Evolutionary conservation across 1,284 basidiomycete genomes (phyloP).

Genomic region (Stygiomarasmius scandens): DNA sequence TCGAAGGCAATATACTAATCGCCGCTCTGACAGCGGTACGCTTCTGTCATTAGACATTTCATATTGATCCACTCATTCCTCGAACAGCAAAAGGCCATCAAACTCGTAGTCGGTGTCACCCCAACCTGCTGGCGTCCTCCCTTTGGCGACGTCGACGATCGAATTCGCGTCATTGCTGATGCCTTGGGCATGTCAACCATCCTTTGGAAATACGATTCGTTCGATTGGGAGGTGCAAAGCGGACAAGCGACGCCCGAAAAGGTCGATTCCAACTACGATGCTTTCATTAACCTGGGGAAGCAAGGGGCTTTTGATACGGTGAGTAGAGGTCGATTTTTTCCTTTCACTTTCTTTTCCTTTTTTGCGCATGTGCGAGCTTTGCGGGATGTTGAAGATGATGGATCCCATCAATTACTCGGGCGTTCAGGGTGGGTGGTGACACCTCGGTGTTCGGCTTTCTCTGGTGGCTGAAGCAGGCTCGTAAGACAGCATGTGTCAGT

Average conservation of each 20-base stretch:
- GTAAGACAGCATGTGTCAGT: too few relatives aligned
- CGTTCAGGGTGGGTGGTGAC: too few relatives aligned
- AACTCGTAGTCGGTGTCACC: conserved; percentile 59
- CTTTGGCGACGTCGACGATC: conserved; percentile 67
- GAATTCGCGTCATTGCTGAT: conserved; percentile 67
- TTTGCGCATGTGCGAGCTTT: neutral
- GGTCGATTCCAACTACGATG: conserved; percentile 46
- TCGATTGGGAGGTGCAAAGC: conserved; percentile 50
- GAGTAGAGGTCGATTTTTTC: conserved; percentile 8
- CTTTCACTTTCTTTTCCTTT: neutral
- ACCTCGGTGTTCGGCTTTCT: too few relatives aligned
- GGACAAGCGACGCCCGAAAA: conserved; percentile 42
- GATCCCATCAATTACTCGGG: too few relatives aligned
- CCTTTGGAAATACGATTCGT: conserved; percentile 71
- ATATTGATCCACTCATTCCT: too few relatives aligned
- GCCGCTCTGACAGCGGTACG: neutral
- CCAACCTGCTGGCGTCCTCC: conserved; percentile 76
- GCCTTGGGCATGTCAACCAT: conserved; percentile 60
- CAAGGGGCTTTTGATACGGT: conserved; percentile 44
- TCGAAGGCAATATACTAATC: neutral
- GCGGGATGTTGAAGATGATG: too few relatives aligned
- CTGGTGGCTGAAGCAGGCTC: too few relatives aligned
- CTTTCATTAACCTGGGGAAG: conserved; percentile 37
- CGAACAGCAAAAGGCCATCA: conserved; percentile 49
- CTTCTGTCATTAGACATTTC: neutral